Conservation (phyloP, 768 basidiomycete species). For the Boletus barrowsii region DNA sequence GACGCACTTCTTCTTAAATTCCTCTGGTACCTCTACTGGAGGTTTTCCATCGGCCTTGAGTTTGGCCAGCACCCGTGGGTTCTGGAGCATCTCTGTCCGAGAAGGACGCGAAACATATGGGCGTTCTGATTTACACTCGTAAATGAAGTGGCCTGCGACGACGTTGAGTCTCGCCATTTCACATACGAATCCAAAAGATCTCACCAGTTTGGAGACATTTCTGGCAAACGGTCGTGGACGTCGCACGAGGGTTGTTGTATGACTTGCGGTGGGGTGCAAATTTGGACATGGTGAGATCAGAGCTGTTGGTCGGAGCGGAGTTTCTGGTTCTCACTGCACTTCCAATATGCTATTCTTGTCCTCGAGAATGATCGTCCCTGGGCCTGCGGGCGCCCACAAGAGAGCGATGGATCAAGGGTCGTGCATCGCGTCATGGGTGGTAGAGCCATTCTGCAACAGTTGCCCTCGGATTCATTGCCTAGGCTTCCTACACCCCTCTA, state of each 20-base stretch:
- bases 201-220: conserved; percentile 73
- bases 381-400: neutral
- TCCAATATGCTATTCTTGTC: conserved; percentile 9
- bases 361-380: conserved; percentile 14
- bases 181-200: conserved; percentile 3
- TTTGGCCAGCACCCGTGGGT: conserved; percentile 65
- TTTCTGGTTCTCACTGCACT: neutral
- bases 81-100: conserved; percentile 80
- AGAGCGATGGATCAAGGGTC: neutral
- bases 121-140: conserved; percentile 77
- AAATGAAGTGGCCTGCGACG: conserved; percentile 79
- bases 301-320: conserved; percentile 8
- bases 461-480: conserved; percentile 50
- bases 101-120: conserved; percentile 91
- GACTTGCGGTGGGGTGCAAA: conserved; percentile 71
- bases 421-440: conserved; percentile 55
- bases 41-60: conserved; percentile 70
- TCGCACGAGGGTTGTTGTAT: conserved; percentile 60
- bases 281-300: conserved; percentile 57
- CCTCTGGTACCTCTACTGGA: conserved; percentile 82
- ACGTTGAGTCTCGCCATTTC: neutral
- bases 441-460: conserved; percentile 53
- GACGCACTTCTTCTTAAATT: conserved; percentile 79
- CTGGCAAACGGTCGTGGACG: conserved; percentile 71
- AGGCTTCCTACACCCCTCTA: conserved; percentile 61